Evolutionary conservation across 495 filamentous ascomycete species (phyloP).

Genomic region (Thermothielavioides terrestris): DNA sequence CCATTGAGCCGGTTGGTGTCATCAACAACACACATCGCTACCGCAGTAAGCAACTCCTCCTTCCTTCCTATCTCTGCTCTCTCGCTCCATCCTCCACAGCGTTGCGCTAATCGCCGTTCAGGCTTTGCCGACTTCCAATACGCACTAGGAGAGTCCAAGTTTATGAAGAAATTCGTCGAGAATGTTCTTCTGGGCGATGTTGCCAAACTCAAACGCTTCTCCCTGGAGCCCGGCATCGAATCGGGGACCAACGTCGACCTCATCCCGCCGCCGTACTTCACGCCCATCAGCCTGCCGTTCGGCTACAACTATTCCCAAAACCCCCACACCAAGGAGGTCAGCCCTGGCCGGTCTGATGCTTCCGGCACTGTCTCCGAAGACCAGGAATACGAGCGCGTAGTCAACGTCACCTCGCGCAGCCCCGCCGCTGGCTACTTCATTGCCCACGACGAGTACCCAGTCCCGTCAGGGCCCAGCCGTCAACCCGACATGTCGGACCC

Average conservation of each 20-base stretch:
- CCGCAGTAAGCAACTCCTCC: constrained; percentile 44
- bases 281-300: constrained; percentile 57
- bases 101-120: constrained; percentile 4
- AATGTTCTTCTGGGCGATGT: constrained; percentile 56
- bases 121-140: constrained; percentile 66
- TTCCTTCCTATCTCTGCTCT: not conserved
- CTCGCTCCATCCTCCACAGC: not conserved
- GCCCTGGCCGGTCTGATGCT: constrained; percentile 21
- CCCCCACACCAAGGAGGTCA: constrained; percentile 37
- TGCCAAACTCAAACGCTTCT: constrained; percentile 63
- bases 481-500: constrained; percentile 38
- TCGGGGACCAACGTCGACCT: constrained; percentile 53
- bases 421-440: constrained; percentile 53
- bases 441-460: constrained; percentile 44
- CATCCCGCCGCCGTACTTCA: constrained; percentile 71
- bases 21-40: constrained; percentile 81
- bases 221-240: constrained; percentile 57
- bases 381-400: constrained; percentile 22
- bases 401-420: constrained; percentile 37
- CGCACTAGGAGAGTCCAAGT: constrained; percentile 49
- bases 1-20: constrained; percentile 59
- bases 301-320: constrained; percentile 54
- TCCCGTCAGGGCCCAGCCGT: constrained; percentile 28
- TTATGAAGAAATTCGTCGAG: constrained; percentile 58
- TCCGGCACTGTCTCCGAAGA: constrained; percentile 22